Percentiles rank a stretch among this genome's conserved stretches.
Evolutionary conservation across 148 eudicot genomes (phyloP).

Genomic region (Spergularia bocconei): DNA sequence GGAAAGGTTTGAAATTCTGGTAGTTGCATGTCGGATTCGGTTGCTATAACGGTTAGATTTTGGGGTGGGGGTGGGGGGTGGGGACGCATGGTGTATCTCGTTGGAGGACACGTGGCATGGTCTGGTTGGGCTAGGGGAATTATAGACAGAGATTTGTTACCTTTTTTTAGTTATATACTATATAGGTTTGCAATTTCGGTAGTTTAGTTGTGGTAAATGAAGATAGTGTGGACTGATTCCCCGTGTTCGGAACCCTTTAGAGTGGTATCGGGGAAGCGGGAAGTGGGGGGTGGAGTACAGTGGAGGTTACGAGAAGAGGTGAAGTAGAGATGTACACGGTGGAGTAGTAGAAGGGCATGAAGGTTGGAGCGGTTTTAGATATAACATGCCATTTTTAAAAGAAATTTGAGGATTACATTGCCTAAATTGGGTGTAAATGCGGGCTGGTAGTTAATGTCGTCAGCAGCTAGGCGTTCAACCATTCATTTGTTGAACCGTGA

Average conservation of each 20-base stretch:
- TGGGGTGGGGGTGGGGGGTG: neutral
- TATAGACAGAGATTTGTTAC: neutral
- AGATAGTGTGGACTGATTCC: too few species aligned
- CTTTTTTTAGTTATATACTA: neutral
- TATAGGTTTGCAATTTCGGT: neutral
- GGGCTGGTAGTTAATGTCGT: neutral
- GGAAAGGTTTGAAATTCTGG: conserved; percentile 11
- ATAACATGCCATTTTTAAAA: neutral
- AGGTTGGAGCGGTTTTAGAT: neutral
- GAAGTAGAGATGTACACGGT: neutral
- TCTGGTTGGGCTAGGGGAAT: neutral
- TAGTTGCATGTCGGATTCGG: conserved; percentile 17
- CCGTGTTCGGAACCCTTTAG: neutral
- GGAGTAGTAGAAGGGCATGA: neutral
- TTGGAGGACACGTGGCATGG: conserved; percentile 18
- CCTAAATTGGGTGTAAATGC: neutral
- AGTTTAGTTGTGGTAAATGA: neutral
- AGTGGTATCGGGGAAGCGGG: neutral
- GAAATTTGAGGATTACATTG: neutral
- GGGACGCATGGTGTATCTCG: neutral
- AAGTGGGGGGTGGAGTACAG: neutral
- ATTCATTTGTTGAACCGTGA: neutral
- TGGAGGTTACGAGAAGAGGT: neutral
- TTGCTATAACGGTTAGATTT: neutral
- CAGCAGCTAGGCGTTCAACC: neutral